Base-by-base conservation (phyloP, 2,329 filamentous ascomycete species). In the Aspergillus glaucus region DNA sequence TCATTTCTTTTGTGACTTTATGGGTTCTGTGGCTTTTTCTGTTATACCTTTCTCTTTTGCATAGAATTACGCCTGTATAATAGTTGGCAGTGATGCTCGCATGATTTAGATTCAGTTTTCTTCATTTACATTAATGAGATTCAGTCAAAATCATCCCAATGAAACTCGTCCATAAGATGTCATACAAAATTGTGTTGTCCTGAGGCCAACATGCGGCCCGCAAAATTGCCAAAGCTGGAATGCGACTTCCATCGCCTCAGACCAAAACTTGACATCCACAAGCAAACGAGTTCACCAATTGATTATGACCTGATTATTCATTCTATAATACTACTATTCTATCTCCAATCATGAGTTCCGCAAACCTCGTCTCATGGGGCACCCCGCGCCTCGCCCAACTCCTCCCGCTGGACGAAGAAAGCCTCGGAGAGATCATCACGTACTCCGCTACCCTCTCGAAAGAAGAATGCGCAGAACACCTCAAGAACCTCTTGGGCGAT, bases 401-500 rank as follows among this genome's bases (percentile, higher is more conserved):
- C 14, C 78, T 98, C 1, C 89, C 90, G 6, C 76, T 97, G 9
- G 90, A 95, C 32, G 84, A 95, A 32, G 84, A 87, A 10, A 90
- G 92, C 37, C 76, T 97, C 28, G 81, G 84, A 62, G 88, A 97
- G 64, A 80, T 96, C 40, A 77, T 97, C 56, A 82, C 88, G 43
- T 96, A 96, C 66, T 84, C 88, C 2, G 75, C 81, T 32, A 86
- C 84, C 0, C 78, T 97, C 7, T 83, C 89, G 6, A 90, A 86
- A 62, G 72, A 82, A 45, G 87, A 86, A 55, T 87, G 88, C 12
- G 89, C 83, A 45, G 84, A 90, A 39, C 89, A 97, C 68, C 85
- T 98, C 52, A 86, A 84, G 66, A 89, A 93, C 62, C 75, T 98
- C 46, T 79, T 98, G 0, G 93, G 92, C 44, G 89, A 95, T 66